Conservation (phyloP, 768 basidiomycete genomes). For the Roridomyces roridus region DNA sequence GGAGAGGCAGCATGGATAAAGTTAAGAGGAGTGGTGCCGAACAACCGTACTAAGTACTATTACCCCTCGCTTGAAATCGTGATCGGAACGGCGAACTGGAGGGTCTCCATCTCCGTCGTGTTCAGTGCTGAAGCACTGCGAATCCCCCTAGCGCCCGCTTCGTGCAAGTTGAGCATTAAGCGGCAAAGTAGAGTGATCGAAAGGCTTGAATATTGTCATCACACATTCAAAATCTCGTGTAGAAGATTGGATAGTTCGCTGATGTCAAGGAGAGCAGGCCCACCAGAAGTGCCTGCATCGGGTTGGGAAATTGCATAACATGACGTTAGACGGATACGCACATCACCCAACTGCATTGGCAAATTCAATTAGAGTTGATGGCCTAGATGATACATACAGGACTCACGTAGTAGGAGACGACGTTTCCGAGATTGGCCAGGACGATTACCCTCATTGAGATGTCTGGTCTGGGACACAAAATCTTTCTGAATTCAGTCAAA, state of each 20-base stretch:
- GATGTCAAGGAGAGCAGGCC: slow-evolving; percentile 19
- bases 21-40: no score
- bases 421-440: slow-evolving; percentile 38
- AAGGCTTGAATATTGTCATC: no score
- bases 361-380: slow-evolving; percentile 8
- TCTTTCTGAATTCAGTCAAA: slow-evolving; percentile 11
- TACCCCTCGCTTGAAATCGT: no score
- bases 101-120: no score
- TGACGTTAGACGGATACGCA: slow-evolving; percentile 11
- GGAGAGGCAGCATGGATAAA: no score
- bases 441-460: slow-evolving; percentile 18
- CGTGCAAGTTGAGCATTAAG: slow-evolving; percentile 18
- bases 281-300: slow-evolving; percentile 7
- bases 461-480: no score
- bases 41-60: no score
- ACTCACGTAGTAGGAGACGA: slow-evolving; percentile 29
- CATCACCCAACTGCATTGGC: slow-evolving; percentile 15
- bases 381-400: slow-evolving; percentile 2
- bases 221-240: no score
- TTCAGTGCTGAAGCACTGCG: no score
- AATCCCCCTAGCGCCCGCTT: slow-evolving; percentile 13
- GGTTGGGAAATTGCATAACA: no score
- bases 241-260: no score
- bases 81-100: no score
- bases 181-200: slow-evolving; percentile 14